These are phyloP conservation scores for Gonapodya sp. DNA, from an alignment of 192 early-diverging fungal species.

Conservation along the genomic window DNA sequence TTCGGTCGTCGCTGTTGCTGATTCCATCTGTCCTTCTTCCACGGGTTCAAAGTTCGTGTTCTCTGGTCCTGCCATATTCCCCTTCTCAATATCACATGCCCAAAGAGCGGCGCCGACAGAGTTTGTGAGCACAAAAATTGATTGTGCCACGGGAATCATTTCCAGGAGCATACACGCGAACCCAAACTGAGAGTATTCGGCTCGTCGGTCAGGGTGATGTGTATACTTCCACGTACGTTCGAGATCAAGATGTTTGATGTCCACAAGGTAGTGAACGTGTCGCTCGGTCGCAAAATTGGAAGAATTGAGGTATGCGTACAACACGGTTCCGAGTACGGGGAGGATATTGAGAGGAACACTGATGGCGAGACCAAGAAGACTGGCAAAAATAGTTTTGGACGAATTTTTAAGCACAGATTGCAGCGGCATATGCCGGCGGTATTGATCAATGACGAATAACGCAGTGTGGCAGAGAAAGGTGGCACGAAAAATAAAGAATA, in stretches of 20 bases:
- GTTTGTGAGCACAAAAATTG: slow-evolving; percentile 63
- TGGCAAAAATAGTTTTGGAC: too few species aligned
- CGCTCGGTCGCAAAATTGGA: not conserved
- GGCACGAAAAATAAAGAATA: not conserved
- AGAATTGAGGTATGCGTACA: not conserved
- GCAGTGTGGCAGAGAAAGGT: not conserved
- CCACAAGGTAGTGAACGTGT: not conserved
- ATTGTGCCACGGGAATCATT: slow-evolving; percentile 46
- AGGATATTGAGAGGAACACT: not conserved
- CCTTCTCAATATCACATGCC: slow-evolving; percentile 48
- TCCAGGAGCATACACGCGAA: slow-evolving; percentile 24
- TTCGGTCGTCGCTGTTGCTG: too few species aligned
- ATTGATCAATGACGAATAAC: too few species aligned
- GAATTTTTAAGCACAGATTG: too few species aligned
- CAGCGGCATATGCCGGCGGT: too few species aligned
- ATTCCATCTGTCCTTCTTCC: not conserved
- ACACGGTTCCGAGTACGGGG: not conserved
- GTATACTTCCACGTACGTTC: not conserved
- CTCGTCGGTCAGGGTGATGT: not conserved
- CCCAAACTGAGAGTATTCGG: not conserved
- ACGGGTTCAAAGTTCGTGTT: not conserved
- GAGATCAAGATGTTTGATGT: not conserved
- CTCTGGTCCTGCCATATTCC: not conserved
- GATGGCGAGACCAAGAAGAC: not conserved
- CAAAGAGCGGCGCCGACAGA: slow-evolving; percentile 53